Evolutionary conservation across 2,329 filamentous ascomycete genomes (phyloP).

Genomic region (Clathrospora elynae): DNA sequence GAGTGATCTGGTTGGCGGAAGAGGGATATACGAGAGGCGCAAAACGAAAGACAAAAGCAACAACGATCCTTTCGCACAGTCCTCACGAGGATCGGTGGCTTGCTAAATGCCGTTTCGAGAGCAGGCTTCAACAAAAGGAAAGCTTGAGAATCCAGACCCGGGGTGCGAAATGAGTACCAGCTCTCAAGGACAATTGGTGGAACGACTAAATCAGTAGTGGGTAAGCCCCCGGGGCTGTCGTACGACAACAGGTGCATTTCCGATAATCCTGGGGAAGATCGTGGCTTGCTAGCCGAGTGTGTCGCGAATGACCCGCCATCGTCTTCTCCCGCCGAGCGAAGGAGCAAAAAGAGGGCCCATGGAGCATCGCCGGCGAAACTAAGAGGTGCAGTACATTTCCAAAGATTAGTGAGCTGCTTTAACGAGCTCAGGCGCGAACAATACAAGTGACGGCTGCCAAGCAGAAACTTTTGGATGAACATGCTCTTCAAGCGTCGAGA

Average conservation of each 20-base stretch:
- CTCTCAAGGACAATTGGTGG: constrained; percentile 33
- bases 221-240: constrained; percentile 20
- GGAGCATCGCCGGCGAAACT: constrained; percentile 7
- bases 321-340: constrained; percentile 7
- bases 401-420: no score
- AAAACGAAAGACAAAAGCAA: no score
- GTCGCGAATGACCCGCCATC: constrained; percentile 10
- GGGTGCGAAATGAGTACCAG: constrained; percentile 24
- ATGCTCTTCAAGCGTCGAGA: no score
- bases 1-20: no score
- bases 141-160: constrained; percentile 25
- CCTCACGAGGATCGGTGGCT: constrained; percentile 26
- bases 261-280: constrained; percentile 32
- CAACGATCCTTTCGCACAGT: constrained; percentile 13
- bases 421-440: no score
- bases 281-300: constrained; percentile 22
- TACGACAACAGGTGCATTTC: constrained; percentile 20
- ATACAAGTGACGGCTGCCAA: no score
- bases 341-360: no score
- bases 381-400: no score
- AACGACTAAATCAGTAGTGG: constrained; percentile 25
- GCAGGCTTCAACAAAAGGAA: constrained; percentile 21
- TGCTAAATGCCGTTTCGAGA: constrained; percentile 18
- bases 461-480: no score
- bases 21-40: no score